These are phyloP conservation scores for Suillus subalutaceus DNA, from an alignment of 768 basidiomycete species.

Conservation along the genomic window DNA sequence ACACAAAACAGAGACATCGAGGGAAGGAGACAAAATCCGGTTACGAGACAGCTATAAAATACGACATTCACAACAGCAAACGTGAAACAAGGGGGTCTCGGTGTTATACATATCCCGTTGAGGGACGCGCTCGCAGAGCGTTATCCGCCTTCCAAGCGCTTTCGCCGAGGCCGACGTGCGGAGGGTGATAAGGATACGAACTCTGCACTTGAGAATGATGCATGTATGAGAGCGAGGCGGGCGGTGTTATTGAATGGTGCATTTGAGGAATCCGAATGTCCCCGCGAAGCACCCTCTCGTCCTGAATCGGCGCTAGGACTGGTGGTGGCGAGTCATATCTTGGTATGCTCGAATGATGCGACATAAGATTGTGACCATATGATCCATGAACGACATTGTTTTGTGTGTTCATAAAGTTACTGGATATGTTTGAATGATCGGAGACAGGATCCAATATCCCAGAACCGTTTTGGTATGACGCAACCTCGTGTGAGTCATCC, in stretches of 20 bases:
- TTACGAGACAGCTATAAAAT: constrained; percentile 14
- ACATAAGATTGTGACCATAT: constrained; percentile 26
- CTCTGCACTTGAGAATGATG: constrained; percentile 43
- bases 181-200: constrained; percentile 45
- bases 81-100: background rate
- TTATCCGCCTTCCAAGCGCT: constrained; percentile 51
- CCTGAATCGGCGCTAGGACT: constrained; percentile 58
- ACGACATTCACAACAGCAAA: constrained; percentile 8
- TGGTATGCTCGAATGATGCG: constrained; percentile 22
- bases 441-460: constrained; percentile 34
- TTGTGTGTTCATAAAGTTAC: constrained; percentile 36
- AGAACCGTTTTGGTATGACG: constrained; percentile 39
- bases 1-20: constrained; percentile 14
- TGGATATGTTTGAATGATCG: constrained; percentile 26
- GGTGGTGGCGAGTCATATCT: constrained; percentile 59
- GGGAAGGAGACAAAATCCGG: constrained; percentile 5
- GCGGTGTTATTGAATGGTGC: constrained; percentile 33
- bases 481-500: constrained; percentile 42
- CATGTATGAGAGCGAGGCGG: constrained; percentile 40
- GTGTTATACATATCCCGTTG: constrained; percentile 11
- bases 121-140: constrained; percentile 40
- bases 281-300: constrained; percentile 35
- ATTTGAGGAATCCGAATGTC: constrained; percentile 32
- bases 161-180: constrained; percentile 40
- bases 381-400: constrained; percentile 29